Evolutionary conservation across 2,329 filamentous ascomycete genomes (phyloP).

Genomic region (Penicillium occitanis): DNA sequence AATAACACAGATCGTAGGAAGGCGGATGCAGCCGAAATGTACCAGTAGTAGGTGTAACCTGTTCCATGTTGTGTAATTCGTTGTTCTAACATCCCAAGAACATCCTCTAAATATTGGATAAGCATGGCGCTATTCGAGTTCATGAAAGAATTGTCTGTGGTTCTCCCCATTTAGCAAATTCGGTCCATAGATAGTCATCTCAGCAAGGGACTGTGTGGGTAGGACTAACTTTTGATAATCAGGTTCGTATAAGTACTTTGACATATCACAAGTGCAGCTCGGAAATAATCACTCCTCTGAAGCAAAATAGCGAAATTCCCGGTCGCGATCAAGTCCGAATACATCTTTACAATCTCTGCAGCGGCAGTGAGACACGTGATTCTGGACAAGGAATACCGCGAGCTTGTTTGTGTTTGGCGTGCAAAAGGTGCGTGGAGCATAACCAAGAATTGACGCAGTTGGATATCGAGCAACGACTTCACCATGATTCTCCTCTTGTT

Average conservation of each 20-base stretch:
- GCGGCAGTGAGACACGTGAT: conserved; percentile 28
- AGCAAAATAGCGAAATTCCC: conserved; percentile 23
- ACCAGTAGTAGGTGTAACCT: conserved; percentile 39
- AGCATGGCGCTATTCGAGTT: conserved; percentile 22
- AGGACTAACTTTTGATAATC: conserved; percentile 17
- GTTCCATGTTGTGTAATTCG: conserved; percentile 35
- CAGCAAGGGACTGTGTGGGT: background rate
- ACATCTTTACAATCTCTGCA: conserved; percentile 23
- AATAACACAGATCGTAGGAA: conserved; percentile 31
- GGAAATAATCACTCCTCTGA: conserved; percentile 27
- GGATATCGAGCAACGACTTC: conserved; percentile 27
- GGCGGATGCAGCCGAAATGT: conserved; percentile 34
- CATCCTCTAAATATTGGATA: conserved; percentile 28
- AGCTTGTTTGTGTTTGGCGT: conserved; percentile 25
- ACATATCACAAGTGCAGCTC: conserved; percentile 25
- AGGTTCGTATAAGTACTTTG: conserved; percentile 24
- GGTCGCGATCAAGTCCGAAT: conserved; percentile 19
- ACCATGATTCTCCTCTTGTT: conserved; percentile 20
- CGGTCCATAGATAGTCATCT: background rate
- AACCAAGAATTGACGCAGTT: conserved; percentile 33
- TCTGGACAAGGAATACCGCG: conserved; percentile 29
- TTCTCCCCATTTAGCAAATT: background rate
- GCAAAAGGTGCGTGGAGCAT: conserved; percentile 33
- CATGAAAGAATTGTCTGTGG: conserved; percentile 24
- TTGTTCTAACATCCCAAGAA: conserved; percentile 35